Base-by-base conservation (phyloP, 1,139 yeast species). In the Debaryomyces udenii region DNA sequence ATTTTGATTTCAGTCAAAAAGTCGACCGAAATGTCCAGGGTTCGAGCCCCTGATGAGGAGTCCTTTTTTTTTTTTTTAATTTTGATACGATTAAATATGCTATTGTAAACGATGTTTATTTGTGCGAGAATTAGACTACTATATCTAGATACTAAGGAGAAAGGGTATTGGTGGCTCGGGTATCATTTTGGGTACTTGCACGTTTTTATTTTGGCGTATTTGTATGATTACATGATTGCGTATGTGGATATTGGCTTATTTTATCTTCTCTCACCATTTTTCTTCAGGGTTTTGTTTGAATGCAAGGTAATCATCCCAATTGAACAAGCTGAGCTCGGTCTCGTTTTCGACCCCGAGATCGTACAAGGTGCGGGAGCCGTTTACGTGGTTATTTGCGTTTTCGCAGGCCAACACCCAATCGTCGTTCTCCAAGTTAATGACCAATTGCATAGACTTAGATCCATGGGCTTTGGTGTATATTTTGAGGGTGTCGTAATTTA, bases 391-490 rank as follows among this genome's bases (percentile, higher is more conserved):
- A 9, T 40, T 41, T 3, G 41, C 50, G 7, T 44, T 51, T 3
- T 61, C 62, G 39, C 68, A 57, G 32, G 51, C 53, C 46, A 93
- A 63, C 3, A 86, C 70, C 91, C 94, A 86, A 16, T 56, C 55
- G 37, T 64, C 68, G 55, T 86, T 89, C 24, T 89, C 96, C 61
- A 93, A 80, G 61, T 93, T 93, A 47, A 94, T 86, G 37, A 89
- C 95, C 51, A 93, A 73, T 58, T 93, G 90, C 82, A 90, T 86
- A 2, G 97, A 88, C 66, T 93, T 93, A 29, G 96, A 78, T 6
- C 96, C 96, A 61, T 93, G 98, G 0, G 99, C 98, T 58, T 88
- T 89, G 27, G 96, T 86, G 64, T 93, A 93, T 13, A 93, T 76
- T 64, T 94, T 93, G 46, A 93, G 60, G 0, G 94, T 72, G 56